Conservation (phyloP, 192 early-diverging fungal genomes). For the Coemansia sp. region DNA sequence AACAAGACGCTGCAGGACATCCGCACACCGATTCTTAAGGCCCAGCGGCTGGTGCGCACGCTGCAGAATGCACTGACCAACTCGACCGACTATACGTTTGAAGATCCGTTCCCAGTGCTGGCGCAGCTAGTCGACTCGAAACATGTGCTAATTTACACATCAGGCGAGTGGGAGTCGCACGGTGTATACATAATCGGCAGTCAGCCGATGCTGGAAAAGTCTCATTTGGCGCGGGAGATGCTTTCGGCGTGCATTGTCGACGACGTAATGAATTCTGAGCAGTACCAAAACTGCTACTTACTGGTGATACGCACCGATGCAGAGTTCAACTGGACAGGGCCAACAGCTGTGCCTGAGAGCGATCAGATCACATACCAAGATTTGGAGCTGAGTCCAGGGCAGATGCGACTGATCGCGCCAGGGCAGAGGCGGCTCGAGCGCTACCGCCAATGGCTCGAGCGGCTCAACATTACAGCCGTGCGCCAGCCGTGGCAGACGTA, state of each 20-base stretch:
- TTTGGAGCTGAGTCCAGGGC: constrained; percentile 33
- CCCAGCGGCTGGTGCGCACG: constrained; percentile 48
- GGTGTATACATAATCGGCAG: constrained; percentile 78
- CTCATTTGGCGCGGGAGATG: constrained; percentile 52
- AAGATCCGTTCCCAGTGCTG: constrained; percentile 61
- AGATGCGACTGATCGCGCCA: constrained; percentile 53
- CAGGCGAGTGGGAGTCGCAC: constrained; percentile 62
- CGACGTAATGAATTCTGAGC: constrained; percentile 17
- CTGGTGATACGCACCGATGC: constrained; percentile 46
- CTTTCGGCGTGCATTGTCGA: constrained; percentile 56
- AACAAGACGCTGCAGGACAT: constrained; percentile 48
- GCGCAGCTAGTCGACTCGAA: constrained; percentile 64
- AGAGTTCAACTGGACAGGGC: constrained; percentile 48
- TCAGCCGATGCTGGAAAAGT: constrained; percentile 58
- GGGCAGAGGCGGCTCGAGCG: constrained; percentile 32
- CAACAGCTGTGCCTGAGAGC: constrained; percentile 15
- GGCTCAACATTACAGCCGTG: constrained; percentile 27
- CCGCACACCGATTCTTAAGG: constrained; percentile 43
- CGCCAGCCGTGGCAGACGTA: constrained; percentile 34
- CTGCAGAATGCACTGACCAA: constrained; percentile 58
- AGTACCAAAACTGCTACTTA: constrained; percentile 36
- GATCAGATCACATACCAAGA: constrained; percentile 33
- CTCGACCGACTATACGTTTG: constrained; percentile 72
- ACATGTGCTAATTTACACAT: constrained; percentile 73
- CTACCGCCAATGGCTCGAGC: constrained; percentile 33